Conservation (phyloP, 2,329 filamentous ascomycete species). For the Diplodia seriata region DNA sequence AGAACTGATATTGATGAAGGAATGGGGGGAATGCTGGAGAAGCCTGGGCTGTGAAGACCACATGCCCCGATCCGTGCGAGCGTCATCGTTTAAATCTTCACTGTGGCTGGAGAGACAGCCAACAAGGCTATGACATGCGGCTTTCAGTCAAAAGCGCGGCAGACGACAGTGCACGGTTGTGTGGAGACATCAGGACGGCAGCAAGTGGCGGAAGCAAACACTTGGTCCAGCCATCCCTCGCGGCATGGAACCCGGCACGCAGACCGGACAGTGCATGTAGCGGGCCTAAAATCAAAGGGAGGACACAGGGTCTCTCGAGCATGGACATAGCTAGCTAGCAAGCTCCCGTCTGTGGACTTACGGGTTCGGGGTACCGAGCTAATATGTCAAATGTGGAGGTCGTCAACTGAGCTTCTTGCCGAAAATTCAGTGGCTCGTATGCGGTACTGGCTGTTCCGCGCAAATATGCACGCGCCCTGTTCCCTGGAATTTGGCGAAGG, state of each 20-base stretch:
- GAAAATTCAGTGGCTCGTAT: neutral
- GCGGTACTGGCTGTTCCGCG: neutral
- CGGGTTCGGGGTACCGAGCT: neutral
- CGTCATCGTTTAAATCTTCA: constrained; percentile 2
- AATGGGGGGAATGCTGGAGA: neutral
- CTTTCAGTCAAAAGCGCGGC: neutral
- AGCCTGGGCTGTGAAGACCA: neutral
- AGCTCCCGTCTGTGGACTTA: neutral
- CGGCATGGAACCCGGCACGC: constrained; percentile 2
- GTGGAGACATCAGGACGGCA: constrained; percentile 6
- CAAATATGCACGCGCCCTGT: constrained; percentile 21
- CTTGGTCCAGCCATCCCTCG: constrained; percentile 12
- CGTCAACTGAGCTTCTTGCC: neutral
- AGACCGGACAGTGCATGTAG: constrained; percentile 4
- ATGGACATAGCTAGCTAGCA: constrained; percentile 1
- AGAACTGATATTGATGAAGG: constrained; percentile 12
- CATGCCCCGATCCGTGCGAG: constrained; percentile 1
- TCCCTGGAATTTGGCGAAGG: constrained; percentile 20
- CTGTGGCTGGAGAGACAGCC: constrained; percentile 7
- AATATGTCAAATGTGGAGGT: constrained; percentile 1
- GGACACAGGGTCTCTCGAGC: neutral
- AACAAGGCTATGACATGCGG: neutral
- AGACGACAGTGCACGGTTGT: constrained; percentile 22
- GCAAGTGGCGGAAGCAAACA: constrained; percentile 18
- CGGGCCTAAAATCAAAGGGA: constrained; percentile 2